These are phyloP conservation scores for Clathrus columnatus DNA, from an alignment of 768 basidiomycete species.

Conservation along the genomic window DNA sequence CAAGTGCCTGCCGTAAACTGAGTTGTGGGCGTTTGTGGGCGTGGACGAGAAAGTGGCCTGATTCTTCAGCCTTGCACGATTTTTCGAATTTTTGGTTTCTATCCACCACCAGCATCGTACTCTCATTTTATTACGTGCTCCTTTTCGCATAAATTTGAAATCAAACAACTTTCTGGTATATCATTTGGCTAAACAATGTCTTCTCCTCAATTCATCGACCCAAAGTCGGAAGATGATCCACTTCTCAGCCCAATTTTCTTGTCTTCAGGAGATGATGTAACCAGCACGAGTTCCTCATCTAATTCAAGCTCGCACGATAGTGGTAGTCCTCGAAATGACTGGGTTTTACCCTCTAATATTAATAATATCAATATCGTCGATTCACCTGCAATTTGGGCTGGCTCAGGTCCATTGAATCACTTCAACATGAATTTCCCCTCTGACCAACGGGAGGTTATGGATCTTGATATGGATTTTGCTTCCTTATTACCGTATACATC, in stretches of 20 bases:
- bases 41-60: neutral
- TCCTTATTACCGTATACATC: constrained; percentile 1
- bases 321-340: constrained; percentile 8
- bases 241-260: constrained; percentile 2
- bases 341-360: neutral
- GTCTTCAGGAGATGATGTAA: neutral
- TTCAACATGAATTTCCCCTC: neutral
- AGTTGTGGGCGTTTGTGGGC: neutral
- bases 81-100: neutral
- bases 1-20: too few species aligned
- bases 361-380: neutral
- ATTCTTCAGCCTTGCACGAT: neutral
- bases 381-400: neutral
- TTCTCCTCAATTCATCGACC: neutral
- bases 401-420: neutral
- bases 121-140: neutral
- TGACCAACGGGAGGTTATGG: constrained; percentile 6
- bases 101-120: neutral
- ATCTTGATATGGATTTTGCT: constrained; percentile 3
- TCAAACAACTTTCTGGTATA: neutral
- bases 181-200: neutral
- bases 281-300: constrained; percentile 3
- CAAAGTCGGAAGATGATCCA: neutral
- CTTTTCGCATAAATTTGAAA: neutral
- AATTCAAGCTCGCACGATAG: constrained; percentile 7